Base-by-base conservation (phyloP, 495 filamentous ascomycete species). In the Neurospora sp. region DNA sequence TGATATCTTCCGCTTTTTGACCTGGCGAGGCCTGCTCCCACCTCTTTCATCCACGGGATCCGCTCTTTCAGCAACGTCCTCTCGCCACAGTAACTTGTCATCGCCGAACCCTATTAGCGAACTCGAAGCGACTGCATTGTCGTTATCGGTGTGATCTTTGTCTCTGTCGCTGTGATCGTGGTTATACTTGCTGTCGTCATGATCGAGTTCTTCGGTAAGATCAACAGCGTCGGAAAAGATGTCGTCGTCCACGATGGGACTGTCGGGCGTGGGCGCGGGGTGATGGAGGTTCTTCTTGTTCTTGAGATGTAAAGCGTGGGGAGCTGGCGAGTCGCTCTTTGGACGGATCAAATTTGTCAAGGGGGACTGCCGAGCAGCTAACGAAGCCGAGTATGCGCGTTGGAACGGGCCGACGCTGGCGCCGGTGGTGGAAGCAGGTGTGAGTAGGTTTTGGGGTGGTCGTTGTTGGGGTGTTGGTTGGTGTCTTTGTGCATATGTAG, bases 151-250 rank as follows among this genome's bases (percentile, higher is more conserved):
- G 21, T 59, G 48, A 0, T 59, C 48, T 59, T 59, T 59, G 28
- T 34, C 54, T 34, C 19, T 62, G 15, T 8, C 54, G 54, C 84
- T 84, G 21, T 0, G 48, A 45, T 21, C 19, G n/a, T n/a, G n/a
- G n/a, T n/a, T n/a, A n/a, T n/a, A n/a, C n/a, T n/a, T n/a, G n/a
- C n/a, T n/a, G n/a, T 45, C 8, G 84, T 76, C 38, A 48, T 72
- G 74, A 77, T 82, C 88, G 45, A 88, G 24, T 34, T 66, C 89
- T 17, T 86, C 88, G 1, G 92, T 96, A 45, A 96, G 80, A 77
- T 96, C 93, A 72, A 96, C 86, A 0, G 90, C 83, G 69, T 92
- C 90, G 39, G 72, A 72, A 15, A 71, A 74, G 6, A 91, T 54
- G 24, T 77, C 76, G 7, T 69, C 69, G 24, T 79, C 75, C 10